Evolutionary conservation across 306 rosid genomes (phyloP).

Genomic region (Notholithocarpus densiflorus): DNA sequence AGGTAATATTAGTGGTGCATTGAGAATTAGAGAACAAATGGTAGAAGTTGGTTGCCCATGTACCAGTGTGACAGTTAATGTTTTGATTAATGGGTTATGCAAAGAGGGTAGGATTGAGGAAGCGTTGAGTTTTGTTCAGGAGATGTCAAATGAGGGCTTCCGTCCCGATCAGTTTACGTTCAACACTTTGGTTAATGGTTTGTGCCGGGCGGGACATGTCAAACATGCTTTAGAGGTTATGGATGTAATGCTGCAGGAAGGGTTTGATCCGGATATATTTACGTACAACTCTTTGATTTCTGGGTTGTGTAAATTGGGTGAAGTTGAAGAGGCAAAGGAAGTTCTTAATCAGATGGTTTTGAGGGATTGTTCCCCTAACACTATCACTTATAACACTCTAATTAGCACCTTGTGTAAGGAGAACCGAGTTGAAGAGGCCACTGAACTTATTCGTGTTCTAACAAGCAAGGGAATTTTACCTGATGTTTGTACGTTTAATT

Average conservation of each 20-base stretch:
- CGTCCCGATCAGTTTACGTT: slow-evolving; percentile 64
- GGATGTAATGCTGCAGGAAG: slow-evolving; percentile 76
- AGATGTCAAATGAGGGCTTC: slow-evolving; percentile 54
- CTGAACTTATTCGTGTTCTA: slow-evolving; percentile 58
- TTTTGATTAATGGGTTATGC: slow-evolving; percentile 77
- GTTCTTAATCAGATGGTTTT: slow-evolving; percentile 68
- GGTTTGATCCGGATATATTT: slow-evolving; percentile 72
- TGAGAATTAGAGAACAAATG: slow-evolving; percentile 74
- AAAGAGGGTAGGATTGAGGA: slow-evolving; percentile 62
- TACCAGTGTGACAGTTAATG: slow-evolving; percentile 57
- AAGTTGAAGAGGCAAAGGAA: slow-evolving; percentile 69
- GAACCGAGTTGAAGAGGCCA: slow-evolving; percentile 73
- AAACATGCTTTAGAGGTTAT: slow-evolving; percentile 70
- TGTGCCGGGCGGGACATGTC: slow-evolving; percentile 62
- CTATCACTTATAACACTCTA: slow-evolving; percentile 72
- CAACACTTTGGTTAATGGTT: slow-evolving; percentile 75
- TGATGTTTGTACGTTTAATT: slow-evolving; percentile 84
- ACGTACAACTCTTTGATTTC: slow-evolving; percentile 76
- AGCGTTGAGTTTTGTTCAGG: slow-evolving; percentile 63
- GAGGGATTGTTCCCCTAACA: slow-evolving; percentile 67
- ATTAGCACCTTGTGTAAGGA: slow-evolving; percentile 71
- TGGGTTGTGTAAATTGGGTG: slow-evolving; percentile 70
- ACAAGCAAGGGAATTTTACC: slow-evolving; percentile 71
- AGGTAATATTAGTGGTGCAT: slow-evolving; percentile 64
- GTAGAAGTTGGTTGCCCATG: slow-evolving; percentile 48